These are phyloP conservation scores for Torulaspora microellipsoides DNA, from an alignment of 805 yeast species.

Conservation along the genomic window DNA sequence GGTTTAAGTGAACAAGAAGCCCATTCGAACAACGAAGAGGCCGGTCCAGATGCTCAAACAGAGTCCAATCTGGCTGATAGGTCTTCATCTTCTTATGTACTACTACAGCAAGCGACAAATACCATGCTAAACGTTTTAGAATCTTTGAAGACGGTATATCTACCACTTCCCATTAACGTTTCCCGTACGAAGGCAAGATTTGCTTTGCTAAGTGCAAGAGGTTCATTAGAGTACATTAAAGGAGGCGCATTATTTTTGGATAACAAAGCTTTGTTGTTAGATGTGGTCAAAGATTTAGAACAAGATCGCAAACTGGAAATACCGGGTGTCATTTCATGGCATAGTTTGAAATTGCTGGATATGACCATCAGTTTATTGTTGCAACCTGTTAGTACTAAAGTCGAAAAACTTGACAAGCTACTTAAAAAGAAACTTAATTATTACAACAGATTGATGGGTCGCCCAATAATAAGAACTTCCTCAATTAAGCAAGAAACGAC, in stretches of 20 bases:
- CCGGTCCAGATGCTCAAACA: neutral
- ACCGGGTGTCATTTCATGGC: conserved; percentile 58
- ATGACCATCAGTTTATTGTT: conserved; percentile 57
- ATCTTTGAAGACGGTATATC: conserved; percentile 39
- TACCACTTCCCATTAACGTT: conserved; percentile 62
- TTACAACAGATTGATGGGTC: conserved; percentile 29
- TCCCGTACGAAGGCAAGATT: conserved; percentile 61
- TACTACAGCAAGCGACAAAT: conserved; percentile 63
- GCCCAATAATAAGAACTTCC: conserved; percentile 13
- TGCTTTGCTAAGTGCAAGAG: conserved; percentile 62
- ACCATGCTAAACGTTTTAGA: conserved; percentile 54
- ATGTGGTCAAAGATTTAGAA: conserved; percentile 47
- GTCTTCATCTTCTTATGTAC: conserved; percentile 54
- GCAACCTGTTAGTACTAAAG: conserved; percentile 42
- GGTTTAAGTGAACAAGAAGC: conserved; percentile 6
- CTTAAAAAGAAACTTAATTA: conserved; percentile 26
- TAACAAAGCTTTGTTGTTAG: conserved; percentile 52
- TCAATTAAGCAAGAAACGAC: conserved; percentile 1
- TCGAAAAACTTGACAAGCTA: conserved; percentile 30
- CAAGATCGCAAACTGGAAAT: conserved; percentile 48
- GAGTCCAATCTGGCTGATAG: conserved; percentile 19
- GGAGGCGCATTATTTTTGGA: conserved; percentile 78
- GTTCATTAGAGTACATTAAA: conserved; percentile 75
- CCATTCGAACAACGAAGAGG: conserved; percentile 1
- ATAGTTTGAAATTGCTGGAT: conserved; percentile 54